Base-by-base conservation (phyloP, 768 basidiomycete genomes). In the Mycena vitilis region DNA sequence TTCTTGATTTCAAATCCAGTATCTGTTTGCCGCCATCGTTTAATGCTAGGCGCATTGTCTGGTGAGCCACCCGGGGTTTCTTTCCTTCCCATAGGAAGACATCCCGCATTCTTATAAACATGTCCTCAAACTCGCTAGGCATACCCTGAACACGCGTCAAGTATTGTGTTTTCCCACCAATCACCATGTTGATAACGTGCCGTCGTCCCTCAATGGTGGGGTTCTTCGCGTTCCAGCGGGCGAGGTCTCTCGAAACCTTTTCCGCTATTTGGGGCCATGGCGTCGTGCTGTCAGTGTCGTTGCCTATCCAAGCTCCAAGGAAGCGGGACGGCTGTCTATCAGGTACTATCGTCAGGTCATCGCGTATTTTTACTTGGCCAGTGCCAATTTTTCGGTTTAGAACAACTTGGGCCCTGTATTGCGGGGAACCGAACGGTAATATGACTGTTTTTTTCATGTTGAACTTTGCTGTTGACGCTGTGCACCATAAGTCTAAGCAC, bases 131-230 rank as follows among this genome's bases (percentile, higher is more conserved):
- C 9, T n/a, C 48, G 11, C 20, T 22, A 22, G 48, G 48, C 48
- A 49, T 49, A 7, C 48, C 48, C n/a, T 49, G 48, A 7, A 49
- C 48, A 9, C 48, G 48, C 1, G 48, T 49, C 10, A 49, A 22
- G 48, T 49, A 49, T 22, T 49, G 48, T 20, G 48, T 49, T 22
- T 49, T 49, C n/a, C 48, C 48, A 10, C 48, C 48, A n/a, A 49
- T 49, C 1, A 49, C 48, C 48, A 49, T 49, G 11, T 49, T 49
- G 22, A 49, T 49, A 9, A 49, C 23, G 10, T 49, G 48, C 4
- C n/a, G 22, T 5, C 48, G 48, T 22, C 48, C 48, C 11, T 49
- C 48, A 9, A 49, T n/a, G 7, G 48, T 49, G 11, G 48, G 20
- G 48, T 11, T 49, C 30, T 49, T 49, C 30, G n/a, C 2, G 23